Conservation (phyloP, 208 protist species). For the Phytomonas francai region DNA sequence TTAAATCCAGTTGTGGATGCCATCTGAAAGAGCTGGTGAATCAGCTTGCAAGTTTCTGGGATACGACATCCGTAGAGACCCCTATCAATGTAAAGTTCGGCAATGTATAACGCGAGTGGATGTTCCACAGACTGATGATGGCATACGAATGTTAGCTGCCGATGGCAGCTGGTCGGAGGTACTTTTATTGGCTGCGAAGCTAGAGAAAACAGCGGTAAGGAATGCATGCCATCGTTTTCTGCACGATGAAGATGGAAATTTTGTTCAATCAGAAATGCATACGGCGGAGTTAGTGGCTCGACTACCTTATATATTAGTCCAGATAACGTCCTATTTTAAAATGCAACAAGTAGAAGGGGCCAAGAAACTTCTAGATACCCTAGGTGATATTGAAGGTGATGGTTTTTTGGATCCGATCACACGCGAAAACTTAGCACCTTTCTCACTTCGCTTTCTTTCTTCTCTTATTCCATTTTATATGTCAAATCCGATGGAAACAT, state of each 20-base stretch:
- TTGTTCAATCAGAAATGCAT: slow-evolving; percentile 3
- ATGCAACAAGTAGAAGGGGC: slow-evolving; percentile 46
- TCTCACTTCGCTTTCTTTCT: slow-evolving; percentile 67
- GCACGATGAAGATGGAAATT: neutral
- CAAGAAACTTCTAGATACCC: slow-evolving; percentile 44
- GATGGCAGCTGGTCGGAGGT: slow-evolving; percentile 73
- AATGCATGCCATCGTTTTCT: slow-evolving; percentile 11
- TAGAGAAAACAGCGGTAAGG: slow-evolving; percentile 32
- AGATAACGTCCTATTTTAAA: slow-evolving; percentile 62
- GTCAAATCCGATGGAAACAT: slow-evolving; percentile 41
- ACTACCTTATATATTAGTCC: slow-evolving; percentile 63
- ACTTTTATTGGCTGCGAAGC: slow-evolving; percentile 33
- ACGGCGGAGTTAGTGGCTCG: slow-evolving; percentile 17
- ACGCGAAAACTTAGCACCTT: slow-evolving; percentile 57
- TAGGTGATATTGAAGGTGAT: slow-evolving; percentile 63
- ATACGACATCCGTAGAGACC: slow-evolving; percentile 7
- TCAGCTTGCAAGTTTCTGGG: slow-evolving; percentile 20
- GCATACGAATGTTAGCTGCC: slow-evolving; percentile 40
- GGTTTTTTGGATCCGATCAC: slow-evolving; percentile 32
- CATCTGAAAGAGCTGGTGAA: slow-evolving; percentile 15
- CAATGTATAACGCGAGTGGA: slow-evolving; percentile 4
- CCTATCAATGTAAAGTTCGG: neutral
- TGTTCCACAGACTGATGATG: slow-evolving; percentile 50
- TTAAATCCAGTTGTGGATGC: slow-evolving; percentile 9
- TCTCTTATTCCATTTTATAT: slow-evolving; percentile 62